A percentile compares a stretch with the other conserved stretches of the same genome.
Evolutionary conservation across 805 yeast species (phyloP).

Genomic region (Schwanniomyces occidentalis): DNA sequence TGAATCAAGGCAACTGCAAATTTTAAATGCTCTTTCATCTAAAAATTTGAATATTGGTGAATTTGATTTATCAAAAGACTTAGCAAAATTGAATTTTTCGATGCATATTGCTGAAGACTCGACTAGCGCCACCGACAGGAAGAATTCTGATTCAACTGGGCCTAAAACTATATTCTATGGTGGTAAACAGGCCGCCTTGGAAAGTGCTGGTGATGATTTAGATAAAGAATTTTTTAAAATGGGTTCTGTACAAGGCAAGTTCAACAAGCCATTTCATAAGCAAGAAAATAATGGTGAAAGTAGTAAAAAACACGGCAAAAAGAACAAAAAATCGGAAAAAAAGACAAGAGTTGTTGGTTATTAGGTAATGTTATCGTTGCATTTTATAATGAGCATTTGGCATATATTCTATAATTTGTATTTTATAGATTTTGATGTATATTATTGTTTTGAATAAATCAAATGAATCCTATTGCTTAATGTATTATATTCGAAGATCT

Average conservation of each 20-base stretch:
- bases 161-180: conserved; percentile 64
- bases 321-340: conserved; percentile 66
- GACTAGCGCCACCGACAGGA: conserved; percentile 16
- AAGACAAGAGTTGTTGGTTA: conserved; percentile 35
- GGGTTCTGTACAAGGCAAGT: conserved; percentile 61
- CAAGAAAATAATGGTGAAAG: conserved; percentile 21
- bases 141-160: conserved; percentile 20
- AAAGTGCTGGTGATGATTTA: conserved; percentile 76
- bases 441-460: no score
- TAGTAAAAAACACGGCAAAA: conserved; percentile 69
- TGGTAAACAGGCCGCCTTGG: conserved; percentile 79
- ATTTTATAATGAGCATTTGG: no score
- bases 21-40: conserved; percentile 58
- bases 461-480: no score
- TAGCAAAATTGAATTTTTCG: conserved; percentile 73
- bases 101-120: conserved; percentile 58
- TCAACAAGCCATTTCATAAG: conserved; percentile 75
- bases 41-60: conserved; percentile 52
- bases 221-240: conserved; percentile 84
- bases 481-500: no score
- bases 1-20: conserved; percentile 71
- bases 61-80: conserved; percentile 68
- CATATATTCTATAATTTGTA: not conserved
- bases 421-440: not conserved
- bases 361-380: no score